Base-by-base conservation (phyloP, 345 rosid species). In the Dipteronia sinensis region DNA sequence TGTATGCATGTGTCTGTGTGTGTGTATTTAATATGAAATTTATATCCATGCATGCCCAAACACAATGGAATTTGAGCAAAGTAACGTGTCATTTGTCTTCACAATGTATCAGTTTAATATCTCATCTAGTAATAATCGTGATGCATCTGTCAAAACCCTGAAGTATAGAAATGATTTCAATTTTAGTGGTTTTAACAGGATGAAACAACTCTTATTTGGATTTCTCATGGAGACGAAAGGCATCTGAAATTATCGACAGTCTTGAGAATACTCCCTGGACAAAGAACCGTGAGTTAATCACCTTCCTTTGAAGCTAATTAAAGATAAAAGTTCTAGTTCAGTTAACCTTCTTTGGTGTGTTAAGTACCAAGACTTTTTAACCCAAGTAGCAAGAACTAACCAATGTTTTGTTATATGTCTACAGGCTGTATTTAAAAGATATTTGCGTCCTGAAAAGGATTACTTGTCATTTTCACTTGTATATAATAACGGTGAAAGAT, bases 361-460 rank as follows among this genome's bases (percentile, higher is more conserved):
- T 4, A 42, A 42, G 46, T 47, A 42, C 65, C 59, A 75, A 40
- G 38, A 55, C 17, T 56, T 49, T 25, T 46, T 67, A 73, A 64
- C 11, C 17, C 22, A 34, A 15, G 46, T 15, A 20, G 8, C 38
- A 38, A 66, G 40, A 59, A 29, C 51, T 61, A 58, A 46, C 47
- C 19, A 51, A 38, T 64, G 40, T 76, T 44, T 70, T 79, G 49
- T 65, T 53, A 51, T 47, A 19, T 42, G 75, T 61, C 22, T 44
- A 56, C 87, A 92, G 98, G 90, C 97, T 81, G 98, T 96, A 55
- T 96, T 96, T 74, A 88, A 88, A 85, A 94, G 99, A 86, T 94
- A 81, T 82, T 79, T 94, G 81, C 98, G 95, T 68, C 98, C 97
- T 0, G 98, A 96, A 84, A 94, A 94, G 82, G 99, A 94, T 72